Base-by-base conservation (phyloP, 345 rosid species). In the Sisymbrium irio region DNA sequence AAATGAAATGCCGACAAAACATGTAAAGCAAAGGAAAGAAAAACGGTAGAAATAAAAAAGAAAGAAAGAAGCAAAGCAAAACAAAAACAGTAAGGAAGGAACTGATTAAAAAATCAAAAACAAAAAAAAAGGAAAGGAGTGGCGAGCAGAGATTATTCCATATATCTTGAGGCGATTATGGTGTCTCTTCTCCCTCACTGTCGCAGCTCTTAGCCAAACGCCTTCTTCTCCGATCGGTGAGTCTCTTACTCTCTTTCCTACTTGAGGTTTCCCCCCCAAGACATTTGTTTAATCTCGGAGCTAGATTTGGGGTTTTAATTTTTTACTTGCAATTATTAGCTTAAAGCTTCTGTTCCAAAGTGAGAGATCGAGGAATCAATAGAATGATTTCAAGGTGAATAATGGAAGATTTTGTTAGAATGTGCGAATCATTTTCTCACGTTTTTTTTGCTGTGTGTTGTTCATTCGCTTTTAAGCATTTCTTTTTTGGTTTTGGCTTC, bases 241-340 rank as follows among this genome's bases (percentile, higher is more conserved):
- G 47, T 44, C 27, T 55, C 56, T 64, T 55, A 12, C 55, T 51
- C 45, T 62, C 11, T 50, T 44, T 41, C 13, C 18, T 45, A 9
- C 39, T 17, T 28, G 19, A 73, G 65, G 77, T 73, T 45, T 73
- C 41, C 18, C 65, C 56, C 58, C 56, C 71, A 6, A 33, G 1
- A 33, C 13, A 8, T n/a, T 55, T 30, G 13, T 12, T n/a, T n/a
- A n/a, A n/a, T n/a, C n/a, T n/a, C n/a, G n/a, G n/a, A n/a, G n/a
- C n/a, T n/a, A 57, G 62, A 33, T 57, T 57, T 57, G 27, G 6
- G 58, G 1, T 8, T 30, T 32, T 30, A 2, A 54, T 2, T n/a
- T 6, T 32, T 45, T 14, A 18, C 14, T 15, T 22, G 13, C 7
- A 47, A 7, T 15, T 37, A 47, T 22, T 5, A 10, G 25, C 25